Percentiles rank a stretch among this genome's conserved stretches.
These are phyloP conservation scores for Aspergillus homomorphus DNA, from an alignment of 495 filamentous ascomycete genomes.

Conservation along the genomic window DNA sequence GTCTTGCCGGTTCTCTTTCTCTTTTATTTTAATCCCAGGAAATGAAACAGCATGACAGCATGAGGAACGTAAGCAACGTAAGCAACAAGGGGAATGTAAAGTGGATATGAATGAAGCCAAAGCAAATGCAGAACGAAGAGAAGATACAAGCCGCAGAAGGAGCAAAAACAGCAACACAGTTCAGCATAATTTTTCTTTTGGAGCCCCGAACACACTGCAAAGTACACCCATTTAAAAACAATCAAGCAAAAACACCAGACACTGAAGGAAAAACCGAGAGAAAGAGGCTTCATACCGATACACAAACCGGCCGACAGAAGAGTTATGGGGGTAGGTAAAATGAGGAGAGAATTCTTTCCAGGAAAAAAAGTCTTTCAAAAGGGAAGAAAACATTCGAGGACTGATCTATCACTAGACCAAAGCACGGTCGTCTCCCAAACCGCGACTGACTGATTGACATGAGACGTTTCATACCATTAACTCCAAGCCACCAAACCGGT, in stretches of 20 bases:
- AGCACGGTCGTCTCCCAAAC: slow-evolving; percentile 11
- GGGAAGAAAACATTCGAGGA: not conserved
- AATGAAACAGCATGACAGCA: too few species aligned
- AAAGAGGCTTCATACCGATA: not conserved
- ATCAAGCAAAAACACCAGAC: slow-evolving; percentile 1
- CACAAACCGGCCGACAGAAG: not conserved
- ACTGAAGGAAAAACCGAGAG: not conserved
- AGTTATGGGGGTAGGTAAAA: not conserved
- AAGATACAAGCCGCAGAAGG: too few species aligned
- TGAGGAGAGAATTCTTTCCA: not conserved
- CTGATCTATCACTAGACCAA: slow-evolving; percentile 17
- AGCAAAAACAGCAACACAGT: not conserved
- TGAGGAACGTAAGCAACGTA: too few species aligned
- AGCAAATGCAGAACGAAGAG: not conserved
- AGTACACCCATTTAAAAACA: not conserved
- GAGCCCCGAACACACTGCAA: not conserved
- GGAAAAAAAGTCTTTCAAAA: slow-evolving; percentile 4
- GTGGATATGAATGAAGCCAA: too few species aligned
- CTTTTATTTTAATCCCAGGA: too few species aligned
- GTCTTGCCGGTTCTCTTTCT: too few species aligned
- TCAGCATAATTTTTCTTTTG: not conserved
- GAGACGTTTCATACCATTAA: slow-evolving; percentile 20
- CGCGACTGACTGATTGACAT: slow-evolving; percentile 14
- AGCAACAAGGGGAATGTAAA: not conserved
- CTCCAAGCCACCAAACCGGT: slow-evolving; percentile 30